Percentiles rank a stretch among this genome's conserved stretches.
phyloP scores from a whole-genome alignment of 805 yeast species.

The Dipodascopsis uninucleata region DNA sequence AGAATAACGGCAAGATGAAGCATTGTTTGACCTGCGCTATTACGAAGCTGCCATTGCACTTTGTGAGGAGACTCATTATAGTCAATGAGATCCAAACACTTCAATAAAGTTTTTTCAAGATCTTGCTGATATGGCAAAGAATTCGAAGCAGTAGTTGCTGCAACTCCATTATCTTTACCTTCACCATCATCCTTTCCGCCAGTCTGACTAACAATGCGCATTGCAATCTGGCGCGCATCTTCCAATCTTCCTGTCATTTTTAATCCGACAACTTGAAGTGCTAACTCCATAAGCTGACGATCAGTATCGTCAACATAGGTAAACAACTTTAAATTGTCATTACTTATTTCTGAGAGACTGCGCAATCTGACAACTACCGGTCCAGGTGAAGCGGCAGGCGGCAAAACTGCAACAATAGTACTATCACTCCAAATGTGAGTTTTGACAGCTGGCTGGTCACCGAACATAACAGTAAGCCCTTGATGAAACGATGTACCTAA shows the following conservation, averaged over 20 bases:
- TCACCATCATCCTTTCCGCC: slow-evolving; percentile 33
- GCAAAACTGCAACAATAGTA: slow-evolving; percentile 88
- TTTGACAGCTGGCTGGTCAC: slow-evolving; percentile 50
- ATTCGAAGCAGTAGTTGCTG: slow-evolving; percentile 9
- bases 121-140: slow-evolving; percentile 24
- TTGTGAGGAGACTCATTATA: slow-evolving; percentile 43
- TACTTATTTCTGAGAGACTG: slow-evolving; percentile 36
- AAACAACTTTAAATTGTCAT: slow-evolving; percentile 53
- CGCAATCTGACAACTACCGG: slow-evolving; percentile 87
- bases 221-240: slow-evolving; percentile 91
- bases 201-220: slow-evolving; percentile 74
- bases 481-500: slow-evolving; percentile 83
- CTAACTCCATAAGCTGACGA: slow-evolving; percentile 88
- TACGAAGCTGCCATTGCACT: slow-evolving; percentile 80
- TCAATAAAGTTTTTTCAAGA: slow-evolving; percentile 43
- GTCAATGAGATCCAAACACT: slow-evolving; percentile 62
- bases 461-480: slow-evolving; percentile 81
- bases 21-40: slow-evolving; percentile 79
- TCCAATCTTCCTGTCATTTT: slow-evolving; percentile 95
- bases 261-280: slow-evolving; percentile 92
- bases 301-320: slow-evolving; percentile 95
- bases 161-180: slow-evolving; percentile 30
- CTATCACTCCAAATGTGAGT: slow-evolving; percentile 96
- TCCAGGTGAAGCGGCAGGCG: slow-evolving; percentile 86
- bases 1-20: slow-evolving; percentile 79